Evolutionary conservation across 2,329 filamentous ascomycete species (phyloP), one percentile per base, ranked within the genome.

Genomic region (Sordariomycetes sp.): DNA sequence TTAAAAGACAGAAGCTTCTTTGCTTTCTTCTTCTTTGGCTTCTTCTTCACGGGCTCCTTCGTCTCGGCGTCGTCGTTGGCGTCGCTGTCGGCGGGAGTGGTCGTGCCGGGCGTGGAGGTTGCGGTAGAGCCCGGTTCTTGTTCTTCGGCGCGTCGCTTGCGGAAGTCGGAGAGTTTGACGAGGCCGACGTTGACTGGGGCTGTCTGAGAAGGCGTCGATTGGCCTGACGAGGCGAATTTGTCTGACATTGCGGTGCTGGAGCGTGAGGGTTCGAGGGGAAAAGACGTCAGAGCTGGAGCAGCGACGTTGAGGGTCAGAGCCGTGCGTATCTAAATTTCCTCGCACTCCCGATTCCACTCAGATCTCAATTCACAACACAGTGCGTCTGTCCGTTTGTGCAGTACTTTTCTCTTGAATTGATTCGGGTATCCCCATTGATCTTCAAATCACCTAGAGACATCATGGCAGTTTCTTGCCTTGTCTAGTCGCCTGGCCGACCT

Each of bases 61-160:
- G 21, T 15, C 28, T 17, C 29, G 16, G 11, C 17, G 3, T 26
- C 16, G 18, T 18, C 19, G n/a, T 14, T 15, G 5, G 18, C 16
- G 4, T 32, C 30, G 32, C 59, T 57, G 44, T 66, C 64, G 29
- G 68, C 64, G 28, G 68, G 68, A 14, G 68, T 73, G 43, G 50
- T 57, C 35, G 63, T 14, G 6, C 17, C 25, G 10, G 25, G 16
- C 8, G 33, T 20, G 16, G 24, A n/a, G n/a, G 32, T 19, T 5
- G 15, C 25, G 3, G 24, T 34, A 10, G 76, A 80, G 49, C 92
- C 86, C 49, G 83, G 76, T 51, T 92, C 86, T 51, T 92, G 90
- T 53, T 86, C 80, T 59, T 95, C 86, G 46, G 87, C 88, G 58
- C 90, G 86, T 39, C 92, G 80, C 64, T 98, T 96, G 58, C 90